A percentile compares a stretch with the other conserved stretches of the same genome.
These are phyloP conservation scores for Colletotrichum horii DNA, from an alignment of 2,329 filamentous ascomycete genomes.

Conservation along the genomic window DNA sequence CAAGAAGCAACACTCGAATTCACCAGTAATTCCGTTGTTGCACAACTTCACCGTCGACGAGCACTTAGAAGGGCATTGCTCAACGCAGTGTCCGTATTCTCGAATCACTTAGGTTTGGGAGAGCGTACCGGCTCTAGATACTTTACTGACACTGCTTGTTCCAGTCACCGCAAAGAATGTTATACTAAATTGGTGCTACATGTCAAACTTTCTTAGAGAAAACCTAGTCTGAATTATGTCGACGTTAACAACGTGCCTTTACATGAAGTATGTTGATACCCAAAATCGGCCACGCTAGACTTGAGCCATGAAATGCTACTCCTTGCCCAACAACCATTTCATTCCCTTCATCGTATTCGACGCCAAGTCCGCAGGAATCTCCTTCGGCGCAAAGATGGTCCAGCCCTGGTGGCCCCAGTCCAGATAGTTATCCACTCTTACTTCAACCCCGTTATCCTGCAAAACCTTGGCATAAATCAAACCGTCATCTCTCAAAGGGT, in stretches of 20 bases:
- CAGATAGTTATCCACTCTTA: conserved; percentile 38
- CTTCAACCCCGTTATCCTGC: conserved; percentile 46
- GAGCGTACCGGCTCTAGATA: too few relatives aligned
- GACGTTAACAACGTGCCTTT: fast-evolving
- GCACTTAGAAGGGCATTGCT: too few relatives aligned
- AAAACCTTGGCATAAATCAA: conserved; percentile 56
- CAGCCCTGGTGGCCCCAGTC: conserved; percentile 14
- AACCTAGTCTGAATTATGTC: background rate
- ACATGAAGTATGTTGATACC: background rate
- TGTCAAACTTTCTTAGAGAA: too few relatives aligned
- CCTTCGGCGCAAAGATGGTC: background rate
- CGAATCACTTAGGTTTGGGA: too few relatives aligned
- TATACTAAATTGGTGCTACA: too few relatives aligned
- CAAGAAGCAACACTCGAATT: too few relatives aligned
- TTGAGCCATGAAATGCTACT: background rate
- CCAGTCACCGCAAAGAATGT: too few relatives aligned
- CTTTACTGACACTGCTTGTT: too few relatives aligned
- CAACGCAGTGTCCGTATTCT: too few relatives aligned
- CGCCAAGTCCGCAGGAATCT: background rate
- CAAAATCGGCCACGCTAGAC: background rate
- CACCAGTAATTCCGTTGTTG: too few relatives aligned
- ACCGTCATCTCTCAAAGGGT: conserved; percentile 56
- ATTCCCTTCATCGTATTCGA: conserved; percentile 13
- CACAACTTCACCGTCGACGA: too few relatives aligned
- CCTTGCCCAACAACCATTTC: conserved; percentile 1